A percentile compares a stretch with the other conserved stretches of the same genome.
Conservation (phyloP, 2,329 filamentous ascomycete genomes). For the Thielaviopsis cerberus region DNA sequence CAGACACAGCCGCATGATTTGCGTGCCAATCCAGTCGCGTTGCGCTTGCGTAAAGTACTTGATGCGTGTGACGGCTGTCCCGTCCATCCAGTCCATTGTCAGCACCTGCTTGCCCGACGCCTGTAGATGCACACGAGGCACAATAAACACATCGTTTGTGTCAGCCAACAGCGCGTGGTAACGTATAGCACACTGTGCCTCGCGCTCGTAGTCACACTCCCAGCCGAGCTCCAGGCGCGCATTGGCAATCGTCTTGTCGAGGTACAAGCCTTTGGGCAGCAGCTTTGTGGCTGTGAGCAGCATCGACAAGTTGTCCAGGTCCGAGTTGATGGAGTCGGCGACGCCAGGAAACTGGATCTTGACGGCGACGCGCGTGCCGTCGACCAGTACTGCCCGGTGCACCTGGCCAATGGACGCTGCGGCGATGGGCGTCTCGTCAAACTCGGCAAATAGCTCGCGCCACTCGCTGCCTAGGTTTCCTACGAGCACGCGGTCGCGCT, state of each 20-base stretch:
- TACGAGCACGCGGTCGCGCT: constrained; percentile 67
- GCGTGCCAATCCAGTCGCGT: constrained; percentile 87
- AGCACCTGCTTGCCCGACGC: constrained; percentile 74
- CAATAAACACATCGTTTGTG: constrained; percentile 54
- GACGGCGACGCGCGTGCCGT: constrained; percentile 64
- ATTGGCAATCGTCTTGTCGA: constrained; percentile 95
- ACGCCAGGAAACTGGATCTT: constrained; percentile 97
- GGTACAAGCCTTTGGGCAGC: constrained; percentile 76
- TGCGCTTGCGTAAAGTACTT: constrained; percentile 60
- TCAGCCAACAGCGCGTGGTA: constrained; percentile 54
- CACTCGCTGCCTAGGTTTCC: constrained; percentile 67
- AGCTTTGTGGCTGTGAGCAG: constrained; percentile 79
- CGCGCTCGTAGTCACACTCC: constrained; percentile 90
- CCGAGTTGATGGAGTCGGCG: constrained; percentile 86
- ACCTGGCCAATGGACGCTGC: constrained; percentile 96
- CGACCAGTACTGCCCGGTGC: constrained; percentile 63
- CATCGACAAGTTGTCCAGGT: constrained; percentile 80
- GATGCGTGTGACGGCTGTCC: constrained; percentile 68
- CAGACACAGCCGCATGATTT: constrained; percentile 78
- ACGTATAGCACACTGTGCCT: constrained; percentile 60
- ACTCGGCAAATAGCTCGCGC: constrained; percentile 64
- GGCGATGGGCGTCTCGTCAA: constrained; percentile 81
- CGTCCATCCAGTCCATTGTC: constrained; percentile 83
- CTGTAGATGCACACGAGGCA: constrained; percentile 59
- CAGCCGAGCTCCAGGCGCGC: constrained; percentile 79